Evolutionary conservation across 768 basidiomycete species (phyloP).

Genomic region (Tricholoma matsutake): DNA sequence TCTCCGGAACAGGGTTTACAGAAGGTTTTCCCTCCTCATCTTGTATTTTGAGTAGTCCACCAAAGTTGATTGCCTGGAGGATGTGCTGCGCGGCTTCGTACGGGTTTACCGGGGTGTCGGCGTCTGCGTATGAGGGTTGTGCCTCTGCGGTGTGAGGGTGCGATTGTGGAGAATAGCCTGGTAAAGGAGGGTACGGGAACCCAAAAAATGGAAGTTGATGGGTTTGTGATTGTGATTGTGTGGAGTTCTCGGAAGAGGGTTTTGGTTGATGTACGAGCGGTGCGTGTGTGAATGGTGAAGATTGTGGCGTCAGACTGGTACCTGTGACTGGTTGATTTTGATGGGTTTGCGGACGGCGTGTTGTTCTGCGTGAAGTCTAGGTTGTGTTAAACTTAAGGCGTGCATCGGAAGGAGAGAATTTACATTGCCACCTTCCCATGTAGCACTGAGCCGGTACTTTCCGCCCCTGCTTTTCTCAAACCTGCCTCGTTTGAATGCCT

Average conservation of each 20-base stretch:
- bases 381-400: neutral
- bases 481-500: constrained; percentile 78
- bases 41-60: constrained; percentile 44
- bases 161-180: constrained; percentile 20
- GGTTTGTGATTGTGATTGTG: neutral
- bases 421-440: constrained; percentile 82
- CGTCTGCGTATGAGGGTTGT: constrained; percentile 17
- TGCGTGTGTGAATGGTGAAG: constrained; percentile 60
- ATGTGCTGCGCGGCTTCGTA: constrained; percentile 80
- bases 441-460: constrained; percentile 71
- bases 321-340: constrained; percentile 15
- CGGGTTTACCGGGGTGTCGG: constrained; percentile 45
- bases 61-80: constrained; percentile 74
- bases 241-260: constrained; percentile 19
- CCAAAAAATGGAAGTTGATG: constrained; percentile 11
- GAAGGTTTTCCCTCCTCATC: constrained; percentile 24
- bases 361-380: constrained; percentile 76
- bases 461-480: constrained; percentile 72
- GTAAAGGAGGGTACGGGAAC: constrained; percentile 10
- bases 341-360: constrained; percentile 71
- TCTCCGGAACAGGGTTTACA: constrained; percentile 5
- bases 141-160: constrained; percentile 24
- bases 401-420: constrained; percentile 6
- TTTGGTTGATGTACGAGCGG: constrained; percentile 43
- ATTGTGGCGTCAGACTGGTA: constrained; percentile 25